phyloP scores from a whole-genome alignment of 495 filamentous ascomycete genomes.

The Aspergillus mulundensis region DNA sequence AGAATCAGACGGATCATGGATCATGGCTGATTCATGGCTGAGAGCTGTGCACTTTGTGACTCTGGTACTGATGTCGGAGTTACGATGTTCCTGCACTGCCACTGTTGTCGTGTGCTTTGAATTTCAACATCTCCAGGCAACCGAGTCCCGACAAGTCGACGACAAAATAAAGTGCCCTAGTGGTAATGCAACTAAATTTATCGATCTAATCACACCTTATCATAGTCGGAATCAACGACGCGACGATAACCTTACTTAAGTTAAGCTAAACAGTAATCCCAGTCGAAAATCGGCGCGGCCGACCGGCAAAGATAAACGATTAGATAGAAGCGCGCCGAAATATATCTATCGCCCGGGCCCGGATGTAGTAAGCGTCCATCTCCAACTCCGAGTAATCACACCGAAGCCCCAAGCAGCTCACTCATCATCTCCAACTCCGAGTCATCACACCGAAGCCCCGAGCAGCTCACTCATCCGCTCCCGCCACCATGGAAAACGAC shows the following conservation, averaged over 20 bases:
- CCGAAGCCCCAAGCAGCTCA: not conserved
- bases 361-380: not conserved
- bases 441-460: too few species aligned
- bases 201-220: not conserved
- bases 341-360: not conserved
- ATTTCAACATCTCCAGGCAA: too few species aligned
- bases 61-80: not conserved
- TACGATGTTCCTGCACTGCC: not conserved
- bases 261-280: not conserved
- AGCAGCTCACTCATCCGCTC: too few species aligned
- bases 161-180: too few species aligned
- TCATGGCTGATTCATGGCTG: too few species aligned
- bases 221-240: not conserved
- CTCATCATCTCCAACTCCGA: not conserved
- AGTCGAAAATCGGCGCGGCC: not conserved
- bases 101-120: not conserved
- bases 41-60: not conserved
- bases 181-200: not conserved
- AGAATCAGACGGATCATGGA: not conserved
- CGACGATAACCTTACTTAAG: not conserved
- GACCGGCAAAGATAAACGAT: not conserved
- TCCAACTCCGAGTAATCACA: not conserved
- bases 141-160: too few species aligned
- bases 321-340: not conserved
- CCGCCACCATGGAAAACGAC: constrained; percentile 2